Base-by-base conservation (phyloP, 495 filamentous ascomycete genomes). In the Neurospora terricola region DNA sequence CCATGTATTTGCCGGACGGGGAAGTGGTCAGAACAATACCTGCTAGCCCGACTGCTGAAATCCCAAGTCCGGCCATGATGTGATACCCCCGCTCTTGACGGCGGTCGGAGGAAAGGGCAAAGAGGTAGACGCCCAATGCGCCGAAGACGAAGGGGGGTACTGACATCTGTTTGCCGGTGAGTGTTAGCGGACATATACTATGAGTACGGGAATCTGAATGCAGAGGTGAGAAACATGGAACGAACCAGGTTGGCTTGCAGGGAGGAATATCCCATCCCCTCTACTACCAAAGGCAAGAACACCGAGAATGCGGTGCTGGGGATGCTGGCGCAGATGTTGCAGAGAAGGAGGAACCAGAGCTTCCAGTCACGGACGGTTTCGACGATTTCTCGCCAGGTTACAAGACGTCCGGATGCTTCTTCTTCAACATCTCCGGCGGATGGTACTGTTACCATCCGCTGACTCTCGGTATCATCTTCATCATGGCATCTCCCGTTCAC, bases 101-200 rank as follows among this genome's bases (percentile, higher is more conserved):
- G 21, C 76, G 75, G 69, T 78, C 77, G 23, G 77, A 81, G 45
- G 74, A 77, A 21, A 48, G 66, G 23, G 78, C 79, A 43, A 77
- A 80, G 12, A 80, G 70, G 75, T 83, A 84, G 9, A 89, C 81
- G 0, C 81, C 79, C 23, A 81, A 72, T 2, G 86, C 86, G 70
- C 87, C 87, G 73, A 81, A 82, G 21, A 88, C 73, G 73, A 86
- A 88, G 2, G 88, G 88, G 12, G 88, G 87, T 12, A 86, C 86
- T n/a, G 84, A 83, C 38, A 90, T 83, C 62, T 77, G 30, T 38
- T 72, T 48, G 16, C 16, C n/a, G 11, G 8, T 38, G 69, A 71
- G 62, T 71, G 9, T 43, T 30, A 34, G 30, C 18, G 36, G 23
- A 38, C 72, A 71, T 23, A 3, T 70, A 8, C 16, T 10, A 36